Base-by-base conservation (phyloP, 2,329 filamentous ascomycete species). In the Aaosphaeria pasadenensis region DNA sequence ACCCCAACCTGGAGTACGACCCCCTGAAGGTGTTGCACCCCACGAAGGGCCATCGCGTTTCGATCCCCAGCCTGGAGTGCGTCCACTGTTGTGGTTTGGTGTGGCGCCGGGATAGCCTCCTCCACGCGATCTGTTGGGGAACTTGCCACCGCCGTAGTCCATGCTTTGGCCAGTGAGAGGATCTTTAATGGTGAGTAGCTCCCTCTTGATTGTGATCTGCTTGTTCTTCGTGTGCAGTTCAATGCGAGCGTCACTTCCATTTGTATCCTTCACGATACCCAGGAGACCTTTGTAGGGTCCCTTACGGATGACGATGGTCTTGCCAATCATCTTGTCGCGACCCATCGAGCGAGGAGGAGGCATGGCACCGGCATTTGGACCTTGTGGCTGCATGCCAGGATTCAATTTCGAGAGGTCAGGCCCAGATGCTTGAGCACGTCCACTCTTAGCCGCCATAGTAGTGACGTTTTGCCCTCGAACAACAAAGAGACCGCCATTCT, bases 161-260 rank as follows among this genome's bases (percentile, higher is more conserved):
- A 95, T 87, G n/a, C 81, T 81, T 47, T 85, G 82, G 41, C 91
- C 91, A 4, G 87, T 92, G 47, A 87, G 72, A 53, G 80, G 77
- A 53, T 99, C 92, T 70, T 92, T 91, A 73, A 95, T 88, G 28
- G 82, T 83, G n/a, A 99, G 75, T 48, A 87, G 83, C 7, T 88
- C 85, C 66, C 95, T 95, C 17, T 85, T 82, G 33, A 97, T 83
- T 6, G 87, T 91, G 52, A 97, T 84, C 11, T 89, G 87, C 77
- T 96, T 97, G 73, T 86, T 89, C 76, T 95, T 96, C 5, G 91
- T 91, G 67, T 97, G 92, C 36, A 99, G 76, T 72, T 99, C 94
- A 39, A 99, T 88, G 54, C 91, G 87, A 30, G 90, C 92, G 62
- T 88, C 84, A 4, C 83, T 83, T 59, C 95, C 91, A 5, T 89